phyloP scores from a whole-genome alignment of 371 early-diverging fungal species.

The Mucor mucedo region DNA sequence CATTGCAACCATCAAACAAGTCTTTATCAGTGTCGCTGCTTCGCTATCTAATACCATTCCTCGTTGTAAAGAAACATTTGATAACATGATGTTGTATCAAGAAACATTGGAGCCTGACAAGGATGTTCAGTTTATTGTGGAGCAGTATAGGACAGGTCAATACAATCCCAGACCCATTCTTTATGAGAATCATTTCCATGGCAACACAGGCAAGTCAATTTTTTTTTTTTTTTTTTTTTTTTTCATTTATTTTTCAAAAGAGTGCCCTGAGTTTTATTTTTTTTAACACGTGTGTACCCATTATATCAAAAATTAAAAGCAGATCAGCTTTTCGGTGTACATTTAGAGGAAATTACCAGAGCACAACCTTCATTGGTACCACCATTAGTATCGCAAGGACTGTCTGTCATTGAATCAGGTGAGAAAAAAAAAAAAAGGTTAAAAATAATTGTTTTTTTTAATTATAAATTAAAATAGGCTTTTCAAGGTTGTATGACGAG shows the following conservation, averaged over 20 bases:
- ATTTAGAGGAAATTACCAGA: constrained; percentile 68
- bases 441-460: not conserved
- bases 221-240: not conserved
- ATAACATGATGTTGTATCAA: constrained; percentile 68
- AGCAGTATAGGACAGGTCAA: constrained; percentile 71
- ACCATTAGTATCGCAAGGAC: constrained; percentile 59
- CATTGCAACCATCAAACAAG: constrained; percentile 64
- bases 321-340: constrained; percentile 79
- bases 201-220: constrained; percentile 44
- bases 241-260: not conserved
- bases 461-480: constrained; percentile 21
- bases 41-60: constrained; percentile 65
- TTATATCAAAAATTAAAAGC: not conserved
- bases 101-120: constrained; percentile 70
- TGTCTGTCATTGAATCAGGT: constrained; percentile 48
- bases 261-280: no score
- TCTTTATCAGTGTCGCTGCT: constrained; percentile 68
- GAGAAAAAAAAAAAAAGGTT: constrained; percentile 3
- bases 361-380: constrained; percentile 63
- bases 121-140: constrained; percentile 71
- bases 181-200: constrained; percentile 63
- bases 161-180: constrained; percentile 68
- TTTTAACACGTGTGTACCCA: not conserved
- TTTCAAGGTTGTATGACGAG: constrained; percentile 35
- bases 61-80: constrained; percentile 59